phyloP scores from a whole-genome alignment of 139 green algal species.

The Helicosporidium sp. region DNA sequence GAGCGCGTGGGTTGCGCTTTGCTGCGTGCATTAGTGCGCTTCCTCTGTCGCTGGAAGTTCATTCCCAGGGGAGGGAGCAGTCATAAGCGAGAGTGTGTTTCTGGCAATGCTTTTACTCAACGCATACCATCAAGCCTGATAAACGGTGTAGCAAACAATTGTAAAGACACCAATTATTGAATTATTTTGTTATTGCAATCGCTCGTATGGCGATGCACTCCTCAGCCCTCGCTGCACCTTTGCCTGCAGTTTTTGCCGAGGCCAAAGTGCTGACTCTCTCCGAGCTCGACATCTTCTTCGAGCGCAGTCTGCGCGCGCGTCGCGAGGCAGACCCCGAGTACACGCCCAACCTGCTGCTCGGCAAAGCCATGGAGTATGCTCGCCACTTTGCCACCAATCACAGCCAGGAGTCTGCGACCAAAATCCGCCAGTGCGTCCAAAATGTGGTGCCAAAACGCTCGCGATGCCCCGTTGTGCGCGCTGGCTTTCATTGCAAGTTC shows the following conservation, averaged over 20 bases:
- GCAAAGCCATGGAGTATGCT: constrained; percentile 23
- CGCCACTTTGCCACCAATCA: constrained; percentile 11
- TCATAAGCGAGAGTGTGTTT: neutral
- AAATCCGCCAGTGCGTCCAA: constrained; percentile 20
- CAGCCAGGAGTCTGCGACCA: constrained; percentile 17
- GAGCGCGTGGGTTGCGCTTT: no score
- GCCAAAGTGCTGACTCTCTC: constrained; percentile 14
- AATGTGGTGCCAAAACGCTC: neutral
- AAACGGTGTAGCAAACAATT: neutral
- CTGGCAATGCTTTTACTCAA: neutral
- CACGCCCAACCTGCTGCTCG: constrained; percentile 8
- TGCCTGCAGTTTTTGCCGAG: constrained; percentile 5
- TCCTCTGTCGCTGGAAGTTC: no score
- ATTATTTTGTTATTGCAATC: no score
- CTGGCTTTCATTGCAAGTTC: no score
- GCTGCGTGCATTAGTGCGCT: no score
- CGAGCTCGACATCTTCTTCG: constrained; percentile 19
- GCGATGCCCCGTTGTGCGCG: neutral
- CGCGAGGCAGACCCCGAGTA: constrained; percentile 4
- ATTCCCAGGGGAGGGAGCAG: no score
- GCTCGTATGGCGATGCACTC: no score
- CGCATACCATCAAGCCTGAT: neutral
- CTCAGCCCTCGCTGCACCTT: no score
- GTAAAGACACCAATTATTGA: neutral
- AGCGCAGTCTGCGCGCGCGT: neutral